Evolutionary conservation across 805 yeast species (phyloP).

Genomic region (Yamadazyma philogaea): DNA sequence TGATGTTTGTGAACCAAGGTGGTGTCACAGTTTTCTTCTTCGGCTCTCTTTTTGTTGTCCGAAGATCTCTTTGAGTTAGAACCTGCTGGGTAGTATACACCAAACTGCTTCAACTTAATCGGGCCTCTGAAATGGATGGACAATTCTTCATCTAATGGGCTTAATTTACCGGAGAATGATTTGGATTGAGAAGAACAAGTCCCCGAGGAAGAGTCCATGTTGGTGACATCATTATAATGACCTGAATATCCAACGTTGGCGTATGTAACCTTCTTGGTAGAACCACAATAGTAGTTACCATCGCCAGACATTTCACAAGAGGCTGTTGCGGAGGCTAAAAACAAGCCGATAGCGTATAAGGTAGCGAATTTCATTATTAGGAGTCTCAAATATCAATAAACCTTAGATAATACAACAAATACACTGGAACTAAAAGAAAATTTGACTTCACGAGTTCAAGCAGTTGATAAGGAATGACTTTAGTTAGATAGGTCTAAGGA

Average conservation of each 20-base stretch:
- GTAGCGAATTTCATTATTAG: slow-evolving; percentile 13
- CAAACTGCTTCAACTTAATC: slow-evolving; percentile 73
- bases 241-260: slow-evolving; percentile 81
- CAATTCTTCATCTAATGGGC: slow-evolving; percentile 84
- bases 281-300: slow-evolving; percentile 84
- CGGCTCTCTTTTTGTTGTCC: slow-evolving; percentile 19
- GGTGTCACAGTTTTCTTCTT: slow-evolving; percentile 48
- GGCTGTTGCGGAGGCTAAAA: slow-evolving; percentile 12
- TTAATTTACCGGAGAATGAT: slow-evolving; percentile 65
- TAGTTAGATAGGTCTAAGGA: slow-evolving; percentile 11
- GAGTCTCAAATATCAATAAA: not conserved
- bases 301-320: slow-evolving; percentile 10
- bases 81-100: slow-evolving; percentile 74
- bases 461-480: slow-evolving; percentile 11
- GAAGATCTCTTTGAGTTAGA: slow-evolving; percentile 41
- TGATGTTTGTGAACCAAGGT: slow-evolving; percentile 46
- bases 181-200: slow-evolving; percentile 57
- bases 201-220: slow-evolving; percentile 68
- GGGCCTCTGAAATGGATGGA: slow-evolving; percentile 93
- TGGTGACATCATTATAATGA: slow-evolving; percentile 72
- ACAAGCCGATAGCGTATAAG: slow-evolving; percentile 12
- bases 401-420: slow-evolving; percentile 3
- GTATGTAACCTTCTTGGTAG: slow-evolving; percentile 65
- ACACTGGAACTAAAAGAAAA: not conserved
- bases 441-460: not conserved